Evolutionary conservation across 352 stramenopile genomes (phyloP).

Genomic region (Aphanomyces cochlioides): DNA sequence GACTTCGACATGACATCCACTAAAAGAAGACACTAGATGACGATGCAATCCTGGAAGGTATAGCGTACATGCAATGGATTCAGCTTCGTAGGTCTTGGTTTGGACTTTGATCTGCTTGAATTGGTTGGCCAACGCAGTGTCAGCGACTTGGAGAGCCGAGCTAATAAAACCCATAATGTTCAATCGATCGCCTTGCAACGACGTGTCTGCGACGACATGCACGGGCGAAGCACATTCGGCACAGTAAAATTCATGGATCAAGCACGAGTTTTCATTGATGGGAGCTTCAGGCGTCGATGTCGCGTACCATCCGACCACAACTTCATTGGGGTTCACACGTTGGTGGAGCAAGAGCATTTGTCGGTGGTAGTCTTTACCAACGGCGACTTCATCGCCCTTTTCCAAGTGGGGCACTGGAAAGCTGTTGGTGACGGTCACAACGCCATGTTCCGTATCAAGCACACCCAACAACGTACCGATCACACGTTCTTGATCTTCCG

Average conservation of each 20-base stretch:
- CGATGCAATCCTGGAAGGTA: slow-evolving; percentile 19
- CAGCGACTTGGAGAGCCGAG: slow-evolving; percentile 85
- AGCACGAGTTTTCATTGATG: slow-evolving; percentile 92
- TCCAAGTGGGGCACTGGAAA: slow-evolving; percentile 97
- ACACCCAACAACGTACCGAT: slow-evolving; percentile 96
- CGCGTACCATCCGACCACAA: slow-evolving; percentile 97
- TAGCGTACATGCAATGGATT: slow-evolving; percentile 89
- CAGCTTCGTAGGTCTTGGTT: slow-evolving; percentile 89
- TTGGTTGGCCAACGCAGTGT: slow-evolving; percentile 88
- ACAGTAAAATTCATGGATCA: slow-evolving; percentile 99
- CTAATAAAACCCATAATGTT: slow-evolving; percentile 90
- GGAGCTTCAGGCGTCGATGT: slow-evolving; percentile 48
- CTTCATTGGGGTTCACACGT: slow-evolving; percentile 91
- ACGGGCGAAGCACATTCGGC: slow-evolving; percentile 89
- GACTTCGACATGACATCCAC: slow-evolving; percentile 63
- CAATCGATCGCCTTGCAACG: slow-evolving; percentile 73
- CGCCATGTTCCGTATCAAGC: slow-evolving; percentile 60
- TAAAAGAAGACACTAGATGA: slow-evolving; percentile 30
- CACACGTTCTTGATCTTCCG: slow-evolving; percentile 91
- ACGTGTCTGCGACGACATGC: slow-evolving; percentile 95
- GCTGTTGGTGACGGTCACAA: slow-evolving; percentile 92
- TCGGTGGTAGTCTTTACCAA: slow-evolving; percentile 97
- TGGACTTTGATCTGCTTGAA: slow-evolving; percentile 91
- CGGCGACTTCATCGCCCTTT: slow-evolving; percentile 93
- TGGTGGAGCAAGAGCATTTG: slow-evolving; percentile 96